Evolutionary conservation across 495 filamentous ascomycete genomes (phyloP).

Genomic region (Neurospora sp.): DNA sequence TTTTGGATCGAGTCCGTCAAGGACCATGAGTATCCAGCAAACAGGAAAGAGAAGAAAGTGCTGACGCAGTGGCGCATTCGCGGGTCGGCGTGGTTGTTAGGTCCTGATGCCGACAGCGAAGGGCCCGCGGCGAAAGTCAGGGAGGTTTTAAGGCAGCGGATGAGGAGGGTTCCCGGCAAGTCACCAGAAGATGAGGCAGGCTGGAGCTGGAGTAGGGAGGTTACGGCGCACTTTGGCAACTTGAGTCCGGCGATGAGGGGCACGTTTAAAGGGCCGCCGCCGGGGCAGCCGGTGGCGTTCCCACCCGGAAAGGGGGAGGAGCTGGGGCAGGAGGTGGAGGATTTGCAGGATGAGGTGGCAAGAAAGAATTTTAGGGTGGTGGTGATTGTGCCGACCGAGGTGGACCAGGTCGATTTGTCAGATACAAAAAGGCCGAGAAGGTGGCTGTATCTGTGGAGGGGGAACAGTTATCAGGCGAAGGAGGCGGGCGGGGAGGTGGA

Average conservation of each 20-base stretch:
- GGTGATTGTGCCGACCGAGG: constrained; percentile 67
- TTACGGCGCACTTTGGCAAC: constrained; percentile 83
- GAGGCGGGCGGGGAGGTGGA: constrained; percentile 29
- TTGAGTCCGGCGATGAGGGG: constrained; percentile 67
- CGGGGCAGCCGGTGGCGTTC: constrained; percentile 49
- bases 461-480: constrained; percentile 17
- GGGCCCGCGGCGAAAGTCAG: constrained; percentile 33
- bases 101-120: constrained; percentile 41
- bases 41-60: neutral
- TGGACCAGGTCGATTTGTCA: constrained; percentile 66
- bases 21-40: constrained; percentile 15
- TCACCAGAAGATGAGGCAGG: constrained; percentile 10
- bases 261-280: constrained; percentile 67
- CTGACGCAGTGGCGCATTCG: constrained; percentile 73
- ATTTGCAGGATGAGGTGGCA: constrained; percentile 58
- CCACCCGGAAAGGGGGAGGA: constrained; percentile 36
- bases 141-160: constrained; percentile 37
- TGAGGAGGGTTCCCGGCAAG: constrained; percentile 24
- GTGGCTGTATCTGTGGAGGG: constrained; percentile 54
- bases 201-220: constrained; percentile 62
- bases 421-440: constrained; percentile 54
- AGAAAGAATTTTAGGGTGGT: constrained; percentile 77
- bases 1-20: constrained; percentile 56
- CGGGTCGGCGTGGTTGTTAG: constrained; percentile 62
- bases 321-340: constrained; percentile 58